phyloP scores from a whole-genome alignment of 805 yeast genomes.

The Saturnispora bothae region DNA sequence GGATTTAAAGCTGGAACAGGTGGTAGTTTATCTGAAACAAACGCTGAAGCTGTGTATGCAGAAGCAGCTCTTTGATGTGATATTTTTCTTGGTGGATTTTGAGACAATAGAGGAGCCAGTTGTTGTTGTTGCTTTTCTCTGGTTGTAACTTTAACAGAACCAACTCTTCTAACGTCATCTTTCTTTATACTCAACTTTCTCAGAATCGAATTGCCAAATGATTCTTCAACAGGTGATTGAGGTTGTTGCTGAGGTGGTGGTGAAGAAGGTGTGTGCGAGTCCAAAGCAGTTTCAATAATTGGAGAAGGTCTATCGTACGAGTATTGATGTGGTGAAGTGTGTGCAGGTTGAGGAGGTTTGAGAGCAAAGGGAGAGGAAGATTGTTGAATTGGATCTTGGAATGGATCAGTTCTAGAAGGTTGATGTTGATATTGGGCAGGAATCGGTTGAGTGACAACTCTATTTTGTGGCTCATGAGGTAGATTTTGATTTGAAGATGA shows the following conservation, averaged over 20 bases:
- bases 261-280: constrained; percentile 7
- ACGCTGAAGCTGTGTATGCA: constrained; percentile 27
- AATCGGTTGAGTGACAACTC: constrained; percentile 21
- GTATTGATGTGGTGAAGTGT: constrained; percentile 27
- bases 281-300: constrained; percentile 9
- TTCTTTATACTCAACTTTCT: constrained; percentile 27
- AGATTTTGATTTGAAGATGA: constrained; percentile 11
- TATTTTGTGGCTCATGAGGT: constrained; percentile 12
- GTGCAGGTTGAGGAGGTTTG: constrained; percentile 29
- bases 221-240: constrained; percentile 11
- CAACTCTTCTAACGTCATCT: constrained; percentile 42
- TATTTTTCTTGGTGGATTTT: constrained; percentile 14
- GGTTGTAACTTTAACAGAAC: constrained; percentile 50
- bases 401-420: constrained; percentile 5
- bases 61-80: constrained; percentile 30
- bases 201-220: constrained; percentile 21
- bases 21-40: constrained; percentile 14
- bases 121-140: constrained; percentile 36
- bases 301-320: constrained; percentile 11
- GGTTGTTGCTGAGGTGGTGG: constrained; percentile 16
- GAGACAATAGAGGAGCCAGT: constrained; percentile 22
- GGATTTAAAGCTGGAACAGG: constrained; percentile 3
- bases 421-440: constrained; percentile 16
- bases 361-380: constrained; percentile 20
- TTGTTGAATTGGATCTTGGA: constrained; percentile 21